Conservation (phyloP, 1,139 yeast genomes). For the Pichia sp. region DNA sequence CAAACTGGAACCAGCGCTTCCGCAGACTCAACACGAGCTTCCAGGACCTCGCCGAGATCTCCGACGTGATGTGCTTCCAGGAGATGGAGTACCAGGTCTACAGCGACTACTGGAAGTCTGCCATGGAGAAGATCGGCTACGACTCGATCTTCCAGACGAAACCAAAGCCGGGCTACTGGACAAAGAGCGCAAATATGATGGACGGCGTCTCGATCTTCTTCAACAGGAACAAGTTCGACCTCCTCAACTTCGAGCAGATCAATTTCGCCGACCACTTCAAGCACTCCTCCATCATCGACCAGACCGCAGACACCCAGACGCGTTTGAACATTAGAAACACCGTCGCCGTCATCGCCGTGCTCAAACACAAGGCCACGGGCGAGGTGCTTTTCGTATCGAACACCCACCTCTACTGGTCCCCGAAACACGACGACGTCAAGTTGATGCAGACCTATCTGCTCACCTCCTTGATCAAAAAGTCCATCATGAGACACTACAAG, state of each 20-base stretch:
- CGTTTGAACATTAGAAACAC: slow-evolving; percentile 50
- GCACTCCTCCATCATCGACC: slow-evolving; percentile 34
- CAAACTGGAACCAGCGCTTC: slow-evolving; percentile 49
- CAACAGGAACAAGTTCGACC: slow-evolving; percentile 43
- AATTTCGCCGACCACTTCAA: slow-evolving; percentile 40
- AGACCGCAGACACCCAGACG: slow-evolving; percentile 37
- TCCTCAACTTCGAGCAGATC: slow-evolving; percentile 40
- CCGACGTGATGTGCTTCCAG: slow-evolving; percentile 60
- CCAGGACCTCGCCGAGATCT: slow-evolving; percentile 34
- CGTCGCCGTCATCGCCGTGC: slow-evolving; percentile 47
- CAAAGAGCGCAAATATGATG: slow-evolving; percentile 40
- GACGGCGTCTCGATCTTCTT: slow-evolving; percentile 58
- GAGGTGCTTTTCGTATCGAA: slow-evolving; percentile 45
- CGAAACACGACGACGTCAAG: slow-evolving; percentile 50
- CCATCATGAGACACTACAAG: slow-evolving; percentile 27
- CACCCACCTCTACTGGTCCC: slow-evolving; percentile 60
- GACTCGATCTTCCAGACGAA: slow-evolving; percentile 47
- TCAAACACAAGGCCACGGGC: slow-evolving; percentile 41
- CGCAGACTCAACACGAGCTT: slow-evolving; percentile 41
- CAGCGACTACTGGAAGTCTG: slow-evolving; percentile 40
- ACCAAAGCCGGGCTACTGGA: slow-evolving; percentile 51
- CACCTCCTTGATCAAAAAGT: slow-evolving; percentile 29
- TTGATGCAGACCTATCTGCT: slow-evolving; percentile 50
- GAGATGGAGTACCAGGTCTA: slow-evolving; percentile 54
- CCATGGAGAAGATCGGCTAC: slow-evolving; percentile 30